phyloP scores from a whole-genome alignment of 2,329 filamentous ascomycete genomes.

The Tolypocladium tropicale region DNA sequence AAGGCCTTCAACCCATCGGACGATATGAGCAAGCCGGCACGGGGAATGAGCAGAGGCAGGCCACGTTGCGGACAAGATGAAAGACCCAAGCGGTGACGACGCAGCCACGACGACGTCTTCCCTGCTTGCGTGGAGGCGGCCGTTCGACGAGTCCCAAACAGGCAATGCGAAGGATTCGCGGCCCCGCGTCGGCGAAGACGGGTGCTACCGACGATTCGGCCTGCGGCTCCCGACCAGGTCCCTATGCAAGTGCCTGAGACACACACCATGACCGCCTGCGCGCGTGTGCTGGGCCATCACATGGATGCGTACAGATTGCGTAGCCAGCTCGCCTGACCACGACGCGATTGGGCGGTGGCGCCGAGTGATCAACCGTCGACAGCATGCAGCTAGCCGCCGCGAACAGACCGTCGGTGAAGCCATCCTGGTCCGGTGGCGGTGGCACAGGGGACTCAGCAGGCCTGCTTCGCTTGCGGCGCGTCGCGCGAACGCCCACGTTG shows the following conservation, averaged over 20 bases:
- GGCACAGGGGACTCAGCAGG: slow-evolving; percentile 2
- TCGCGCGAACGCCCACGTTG: slow-evolving; percentile 1
- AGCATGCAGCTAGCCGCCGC: slow-evolving; percentile 10
- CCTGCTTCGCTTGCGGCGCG: not conserved
- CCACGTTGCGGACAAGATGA: not conserved
- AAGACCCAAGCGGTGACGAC: not conserved
- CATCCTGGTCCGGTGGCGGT: slow-evolving; percentile 2
- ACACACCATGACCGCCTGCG: not conserved
- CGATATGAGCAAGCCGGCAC: not conserved
- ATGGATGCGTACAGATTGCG: slow-evolving; percentile 1
- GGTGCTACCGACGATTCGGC: not conserved
- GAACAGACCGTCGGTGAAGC: slow-evolving; percentile 12
- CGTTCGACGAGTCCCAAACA: not conserved
- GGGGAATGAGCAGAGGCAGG: not conserved
- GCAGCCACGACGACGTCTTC: not conserved
- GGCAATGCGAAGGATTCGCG: not conserved
- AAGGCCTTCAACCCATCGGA: not conserved
- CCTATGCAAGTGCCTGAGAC: slow-evolving; percentile 6
- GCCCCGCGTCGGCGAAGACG: not conserved
- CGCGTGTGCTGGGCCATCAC: not conserved
- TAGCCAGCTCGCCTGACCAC: not conserved
- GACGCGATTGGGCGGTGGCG: slow-evolving; percentile 6
- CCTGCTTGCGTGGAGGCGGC: not conserved
- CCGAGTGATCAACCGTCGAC: slow-evolving; percentile 8
- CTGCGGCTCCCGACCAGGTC: slow-evolving; percentile 3